A percentile compares a stretch with the other conserved stretches of the same genome.
phyloP scores from a whole-genome alignment of 1,284 basidiomycete genomes.

The Leccinum fallax region DNA sequence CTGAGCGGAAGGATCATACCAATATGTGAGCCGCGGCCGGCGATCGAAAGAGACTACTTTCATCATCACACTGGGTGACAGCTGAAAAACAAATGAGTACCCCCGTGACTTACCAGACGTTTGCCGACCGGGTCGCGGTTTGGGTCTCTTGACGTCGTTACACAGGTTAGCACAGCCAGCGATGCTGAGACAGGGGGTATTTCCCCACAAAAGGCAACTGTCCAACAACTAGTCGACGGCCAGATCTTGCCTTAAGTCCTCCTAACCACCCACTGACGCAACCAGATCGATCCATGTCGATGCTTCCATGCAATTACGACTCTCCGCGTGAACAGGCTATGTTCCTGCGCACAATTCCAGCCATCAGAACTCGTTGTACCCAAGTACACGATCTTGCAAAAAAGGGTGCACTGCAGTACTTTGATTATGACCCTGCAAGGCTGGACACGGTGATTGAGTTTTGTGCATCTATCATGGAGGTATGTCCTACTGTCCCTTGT shows the following conservation, averaged over 20 bases:
- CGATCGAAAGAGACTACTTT: not conserved
- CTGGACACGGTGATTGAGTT: constrained; percentile 77
- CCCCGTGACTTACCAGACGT: not conserved
- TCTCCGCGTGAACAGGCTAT: constrained; percentile 44
- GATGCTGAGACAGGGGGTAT: constrained; percentile 1
- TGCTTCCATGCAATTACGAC: constrained; percentile 14
- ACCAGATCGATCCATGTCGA: constrained; percentile 6
- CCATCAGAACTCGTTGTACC: constrained; percentile 84
- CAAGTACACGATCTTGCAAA: constrained; percentile 80
- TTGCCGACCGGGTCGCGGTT: not conserved
- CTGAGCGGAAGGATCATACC: constrained; percentile 1
- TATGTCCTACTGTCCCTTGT: constrained; percentile 27
- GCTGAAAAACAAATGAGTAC: not conserved
- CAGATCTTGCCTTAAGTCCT: too few species aligned
- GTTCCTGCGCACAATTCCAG: constrained; percentile 85
- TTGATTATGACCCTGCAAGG: constrained; percentile 80
- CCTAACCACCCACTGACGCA: not conserved
- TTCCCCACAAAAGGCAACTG: constrained; percentile 2
- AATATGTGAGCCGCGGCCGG: not conserved
- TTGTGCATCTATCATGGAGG: constrained; percentile 83
- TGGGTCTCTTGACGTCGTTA: not conserved
- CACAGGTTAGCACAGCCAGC: not conserved
- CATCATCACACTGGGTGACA: not conserved
- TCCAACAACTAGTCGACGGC: too few species aligned
- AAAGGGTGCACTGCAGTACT: constrained; percentile 78